Conservation (phyloP, 2,329 filamentous ascomycete species). For the Apiospora pterosperma region DNA sequence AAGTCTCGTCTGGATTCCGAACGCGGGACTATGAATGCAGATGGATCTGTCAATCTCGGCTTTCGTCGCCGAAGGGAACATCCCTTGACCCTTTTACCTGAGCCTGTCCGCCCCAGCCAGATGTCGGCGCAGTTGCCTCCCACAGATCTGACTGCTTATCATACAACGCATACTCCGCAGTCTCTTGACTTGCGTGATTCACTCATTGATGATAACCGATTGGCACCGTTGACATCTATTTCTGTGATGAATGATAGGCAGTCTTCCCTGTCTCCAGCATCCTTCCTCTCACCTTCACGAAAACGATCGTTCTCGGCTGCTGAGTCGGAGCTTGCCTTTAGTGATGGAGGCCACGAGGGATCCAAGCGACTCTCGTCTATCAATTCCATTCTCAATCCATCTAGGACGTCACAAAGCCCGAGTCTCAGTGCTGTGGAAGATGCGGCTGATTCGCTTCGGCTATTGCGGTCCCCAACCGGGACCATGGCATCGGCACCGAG, state of each 20-base stretch:
- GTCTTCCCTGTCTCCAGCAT: slow-evolving; percentile 57
- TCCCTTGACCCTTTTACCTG: slow-evolving; percentile 44
- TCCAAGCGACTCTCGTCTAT: slow-evolving; percentile 70
- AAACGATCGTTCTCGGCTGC: slow-evolving; percentile 67
- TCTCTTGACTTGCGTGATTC: slow-evolving; percentile 38
- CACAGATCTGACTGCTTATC: slow-evolving; percentile 49
- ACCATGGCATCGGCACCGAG: slow-evolving; percentile 38
- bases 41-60: slow-evolving; percentile 63
- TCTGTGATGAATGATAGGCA: slow-evolving; percentile 44
- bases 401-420: slow-evolving; percentile 19
- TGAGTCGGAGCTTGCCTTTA: slow-evolving; percentile 45
- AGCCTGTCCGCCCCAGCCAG: slow-evolving; percentile 40
- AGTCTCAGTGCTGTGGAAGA: slow-evolving; percentile 27
- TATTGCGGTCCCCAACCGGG: slow-evolving; percentile 40
- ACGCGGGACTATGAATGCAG: slow-evolving; percentile 57
- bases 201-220: slow-evolving; percentile 53
- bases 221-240: slow-evolving; percentile 53
- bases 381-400: slow-evolving; percentile 69
- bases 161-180: slow-evolving; percentile 39
- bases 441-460: slow-evolving; percentile 37
- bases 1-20: slow-evolving; percentile 38
- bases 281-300: slow-evolving; percentile 55
- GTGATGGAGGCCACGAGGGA: slow-evolving; percentile 40
- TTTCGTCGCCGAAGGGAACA: slow-evolving; percentile 46
- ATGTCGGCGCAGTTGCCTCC: slow-evolving; percentile 41